Conservation (phyloP, 345 rosid genomes). For the Arabis alpina region DNA sequence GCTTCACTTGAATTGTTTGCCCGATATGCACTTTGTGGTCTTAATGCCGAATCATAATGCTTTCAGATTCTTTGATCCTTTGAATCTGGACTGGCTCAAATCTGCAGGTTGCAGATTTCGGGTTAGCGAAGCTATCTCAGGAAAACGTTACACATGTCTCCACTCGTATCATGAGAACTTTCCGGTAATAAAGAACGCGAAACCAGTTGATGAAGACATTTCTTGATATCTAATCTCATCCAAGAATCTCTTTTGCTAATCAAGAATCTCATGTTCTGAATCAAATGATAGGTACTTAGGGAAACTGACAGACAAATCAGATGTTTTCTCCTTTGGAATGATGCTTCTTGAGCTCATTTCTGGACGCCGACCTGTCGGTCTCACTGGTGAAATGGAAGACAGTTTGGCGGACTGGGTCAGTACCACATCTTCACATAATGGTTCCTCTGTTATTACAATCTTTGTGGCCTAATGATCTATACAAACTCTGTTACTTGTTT, state of each 20-base stretch:
- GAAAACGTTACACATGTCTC: constrained; percentile 90
- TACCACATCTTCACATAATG: neutral
- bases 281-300: constrained; percentile 67
- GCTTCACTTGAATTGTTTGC: constrained; percentile 94
- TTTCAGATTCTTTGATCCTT: neutral
- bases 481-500: constrained; percentile 12
- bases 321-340: constrained; percentile 88
- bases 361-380: constrained; percentile 72
- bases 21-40: constrained; percentile 91
- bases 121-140: constrained; percentile 78
- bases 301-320: constrained; percentile 86
- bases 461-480: neutral
- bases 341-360: constrained; percentile 84
- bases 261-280: constrained; percentile 18
- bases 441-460: neutral
- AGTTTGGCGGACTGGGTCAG: constrained; percentile 91
- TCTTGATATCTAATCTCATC: constrained; percentile 9
- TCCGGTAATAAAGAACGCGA: constrained; percentile 62
- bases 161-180: constrained; percentile 99
- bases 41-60: constrained; percentile 46
- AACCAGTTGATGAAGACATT: neutral
- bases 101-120: constrained; percentile 91
- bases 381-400: constrained; percentile 73
- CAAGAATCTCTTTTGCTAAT: constrained; percentile 17
- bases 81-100: constrained; percentile 14